A percentile compares a stretch with the other conserved stretches of the same genome.
These are phyloP conservation scores for Anacardium occidentale DNA, from an alignment of 345 rosid genomes.

Conservation along the genomic window DNA sequence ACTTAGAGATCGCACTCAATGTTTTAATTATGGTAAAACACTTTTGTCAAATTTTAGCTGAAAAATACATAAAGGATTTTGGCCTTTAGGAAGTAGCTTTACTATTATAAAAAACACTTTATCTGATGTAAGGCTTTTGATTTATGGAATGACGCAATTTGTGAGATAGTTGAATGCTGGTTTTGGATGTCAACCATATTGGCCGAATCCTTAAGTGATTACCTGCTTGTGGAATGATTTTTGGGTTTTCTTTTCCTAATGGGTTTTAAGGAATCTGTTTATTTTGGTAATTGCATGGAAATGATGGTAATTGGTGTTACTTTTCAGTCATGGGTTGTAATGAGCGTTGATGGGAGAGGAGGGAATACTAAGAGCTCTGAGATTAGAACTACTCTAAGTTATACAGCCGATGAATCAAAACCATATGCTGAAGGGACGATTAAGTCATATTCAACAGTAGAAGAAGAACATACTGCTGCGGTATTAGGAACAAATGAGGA, in stretches of 20 bases:
- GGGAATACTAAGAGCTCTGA: slow-evolving; percentile 30
- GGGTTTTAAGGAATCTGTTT: background rate
- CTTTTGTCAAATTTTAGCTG: background rate
- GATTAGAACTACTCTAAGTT: slow-evolving; percentile 34
- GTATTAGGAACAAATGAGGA: slow-evolving; percentile 23
- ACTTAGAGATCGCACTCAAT: background rate
- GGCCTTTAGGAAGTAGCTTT: too few species aligned
- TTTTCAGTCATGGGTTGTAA: slow-evolving; percentile 46
- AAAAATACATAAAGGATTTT: too few species aligned
- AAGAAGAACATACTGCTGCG: slow-evolving; percentile 23
- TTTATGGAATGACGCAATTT: too few species aligned
- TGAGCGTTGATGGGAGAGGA: slow-evolving; percentile 49
- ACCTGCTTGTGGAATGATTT: background rate
- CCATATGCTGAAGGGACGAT: slow-evolving; percentile 39
- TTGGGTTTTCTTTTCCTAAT: background rate
- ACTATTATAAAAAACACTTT: too few species aligned
- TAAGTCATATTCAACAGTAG: slow-evolving; percentile 21
- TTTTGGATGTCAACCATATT: too few species aligned
- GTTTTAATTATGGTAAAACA: background rate
- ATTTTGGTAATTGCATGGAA: background rate
- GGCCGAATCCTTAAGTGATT: background rate
- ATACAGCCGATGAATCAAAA: slow-evolving; percentile 44
- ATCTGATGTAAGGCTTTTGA: too few species aligned
- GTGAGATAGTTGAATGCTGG: too few species aligned
- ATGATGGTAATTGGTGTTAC: slow-evolving; percentile 9